phyloP scores from a whole-genome alignment of 2,329 filamentous ascomycete species.

The Hymenoscyphus occultus region DNA sequence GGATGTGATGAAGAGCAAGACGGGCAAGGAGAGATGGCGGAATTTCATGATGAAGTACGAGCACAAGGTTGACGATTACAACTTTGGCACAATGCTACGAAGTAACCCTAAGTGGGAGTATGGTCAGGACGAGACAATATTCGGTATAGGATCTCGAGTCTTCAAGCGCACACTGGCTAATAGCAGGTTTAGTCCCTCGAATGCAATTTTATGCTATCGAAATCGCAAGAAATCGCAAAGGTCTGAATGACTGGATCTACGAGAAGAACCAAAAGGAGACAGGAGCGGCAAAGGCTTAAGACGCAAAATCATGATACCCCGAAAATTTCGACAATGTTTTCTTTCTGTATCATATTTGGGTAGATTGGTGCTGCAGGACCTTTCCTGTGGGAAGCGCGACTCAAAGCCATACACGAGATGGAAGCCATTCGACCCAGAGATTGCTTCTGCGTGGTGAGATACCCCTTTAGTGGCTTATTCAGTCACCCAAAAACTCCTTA shows the following conservation, averaged over 20 bases:
- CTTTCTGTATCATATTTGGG: not conserved
- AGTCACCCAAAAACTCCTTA: not conserved
- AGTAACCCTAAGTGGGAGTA: conserved; percentile 78
- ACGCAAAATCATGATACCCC: conserved; percentile 10
- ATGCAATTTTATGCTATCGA: conserved; percentile 86
- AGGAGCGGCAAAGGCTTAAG: not conserved
- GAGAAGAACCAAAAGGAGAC: conserved; percentile 67
- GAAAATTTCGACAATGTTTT: not conserved
- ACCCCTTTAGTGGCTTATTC: not conserved
- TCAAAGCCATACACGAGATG: not conserved
- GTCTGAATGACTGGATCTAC: conserved; percentile 96
- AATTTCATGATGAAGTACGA: conserved; percentile 93
- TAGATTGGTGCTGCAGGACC: not conserved
- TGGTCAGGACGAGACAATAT: conserved; percentile 84
- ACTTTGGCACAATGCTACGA: conserved; percentile 93
- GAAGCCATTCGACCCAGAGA: not conserved
- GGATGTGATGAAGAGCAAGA: conserved; percentile 96
- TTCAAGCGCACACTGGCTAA: conserved; percentile 13
- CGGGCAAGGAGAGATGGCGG: conserved; percentile 90
- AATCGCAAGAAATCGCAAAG: conserved; percentile 74
- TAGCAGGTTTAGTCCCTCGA: conserved; percentile 45
- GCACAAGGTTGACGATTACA: conserved; percentile 94
- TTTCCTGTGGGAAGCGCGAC: not conserved
- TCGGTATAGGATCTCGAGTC: conserved; percentile 57
- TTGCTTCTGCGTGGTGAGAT: not conserved